Evolutionary conservation across 108 stramenopile genomes (phyloP), one percentile per base, ranked within the genome.

Genomic region (Cyclotella sp.): DNA sequence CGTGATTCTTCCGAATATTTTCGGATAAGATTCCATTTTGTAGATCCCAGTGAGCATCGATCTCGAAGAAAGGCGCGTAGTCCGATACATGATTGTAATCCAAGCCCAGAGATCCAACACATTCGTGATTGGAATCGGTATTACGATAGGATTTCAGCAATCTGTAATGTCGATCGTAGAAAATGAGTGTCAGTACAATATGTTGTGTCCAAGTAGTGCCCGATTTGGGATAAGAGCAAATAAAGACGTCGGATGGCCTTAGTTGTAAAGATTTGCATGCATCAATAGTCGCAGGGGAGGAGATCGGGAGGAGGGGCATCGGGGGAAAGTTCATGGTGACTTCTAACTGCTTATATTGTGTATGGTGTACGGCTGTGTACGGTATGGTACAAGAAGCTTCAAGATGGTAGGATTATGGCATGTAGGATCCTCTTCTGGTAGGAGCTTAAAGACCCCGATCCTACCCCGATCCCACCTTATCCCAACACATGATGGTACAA

Each of bases 141-240:
- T 11, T n/a, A 29, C 21, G 7, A 39, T 49, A 11, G 6, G 19
- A 16, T 39, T 57, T 57, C 3, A 18, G 9, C 9, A 29, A n/a
- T 22, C 66, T 63, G 16, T 53, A 44, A 21, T 53, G 34, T 28
- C 75, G 46, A 30, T 84, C 76, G 0, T 71, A 78, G 70, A 79
- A 42, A 10, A 93, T 29, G 30, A 93, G 65, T 19, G 73, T 73
- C 34, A 85, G 43, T 5, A 90, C 83, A 72, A 90, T 88, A 68
- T 84, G 81, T 64, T 93, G 92, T 46, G 79, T 90, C 92, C 92
- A 93, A 2, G 92, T 93, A 26, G 92, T 93, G 0, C 92, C 92
- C 29, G 72, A 72, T 68, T 93, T 91, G 14, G 90, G 90, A 70
- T 85, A 91, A 3, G 84, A 84, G 71, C 86, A 87, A 27, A 91